These are phyloP conservation scores for Solanum arcanum DNA, from an alignment of 257 asterid species.

Conservation along the genomic window DNA sequence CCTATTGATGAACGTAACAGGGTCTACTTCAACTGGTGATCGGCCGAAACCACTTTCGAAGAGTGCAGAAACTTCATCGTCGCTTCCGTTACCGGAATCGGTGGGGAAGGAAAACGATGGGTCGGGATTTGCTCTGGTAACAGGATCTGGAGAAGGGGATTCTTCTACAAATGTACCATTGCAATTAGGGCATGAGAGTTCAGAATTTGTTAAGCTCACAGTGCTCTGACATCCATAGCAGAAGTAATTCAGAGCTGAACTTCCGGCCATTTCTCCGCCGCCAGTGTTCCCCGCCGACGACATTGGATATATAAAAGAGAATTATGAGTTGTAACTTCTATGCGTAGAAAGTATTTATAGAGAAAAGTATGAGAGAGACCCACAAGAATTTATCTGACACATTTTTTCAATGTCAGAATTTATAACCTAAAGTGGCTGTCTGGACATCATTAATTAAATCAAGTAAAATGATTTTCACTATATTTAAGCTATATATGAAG, in stretches of 20 bases:
- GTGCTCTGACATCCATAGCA: conserved; percentile 55
- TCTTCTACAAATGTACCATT: conserved; percentile 53
- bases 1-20: conserved; percentile 39
- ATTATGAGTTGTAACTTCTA: neutral
- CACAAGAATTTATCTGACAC: neutral
- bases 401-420: neutral
- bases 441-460: neutral
- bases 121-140: neutral
- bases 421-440: neutral
- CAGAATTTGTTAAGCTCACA: conserved; percentile 32
- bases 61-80: conserved; percentile 4
- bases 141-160: conserved; percentile 25
- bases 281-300: neutral
- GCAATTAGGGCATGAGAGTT: conserved; percentile 69
- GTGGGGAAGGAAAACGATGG: neutral
- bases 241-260: conserved; percentile 18
- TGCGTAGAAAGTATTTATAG: neutral
- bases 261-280: conserved; percentile 1
- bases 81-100: conserved; percentile 4
- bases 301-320: neutral
- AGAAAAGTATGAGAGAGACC: neutral
- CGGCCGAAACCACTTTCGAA: neutral
- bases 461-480: neutral
- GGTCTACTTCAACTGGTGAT: conserved; percentile 50
- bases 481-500: neutral